Evolutionary conservation across 805 yeast species (phyloP).

Genomic region (Candida hungchunana): DNA sequence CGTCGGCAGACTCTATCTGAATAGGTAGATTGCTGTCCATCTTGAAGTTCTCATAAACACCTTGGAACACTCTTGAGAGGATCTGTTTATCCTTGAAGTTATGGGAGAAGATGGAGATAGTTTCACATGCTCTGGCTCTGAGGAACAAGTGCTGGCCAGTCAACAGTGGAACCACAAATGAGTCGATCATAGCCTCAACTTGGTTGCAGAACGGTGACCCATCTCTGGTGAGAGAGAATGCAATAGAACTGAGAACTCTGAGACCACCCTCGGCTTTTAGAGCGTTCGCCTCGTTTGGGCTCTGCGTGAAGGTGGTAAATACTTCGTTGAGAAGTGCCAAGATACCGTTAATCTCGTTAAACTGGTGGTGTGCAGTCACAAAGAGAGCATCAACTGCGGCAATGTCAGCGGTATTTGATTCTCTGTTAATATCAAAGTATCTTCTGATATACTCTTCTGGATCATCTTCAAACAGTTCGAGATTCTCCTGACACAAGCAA

Average conservation of each 20-base stretch:
- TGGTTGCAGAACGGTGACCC: constrained; percentile 54
- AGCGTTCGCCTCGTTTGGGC: constrained; percentile 37
- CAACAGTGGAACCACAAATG: constrained; percentile 70
- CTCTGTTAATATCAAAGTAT: constrained; percentile 61
- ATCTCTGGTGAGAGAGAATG: constrained; percentile 42
- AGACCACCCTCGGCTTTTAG: constrained; percentile 78
- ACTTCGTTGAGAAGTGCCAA: constrained; percentile 53
- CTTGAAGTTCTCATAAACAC: constrained; percentile 36
- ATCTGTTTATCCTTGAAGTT: constrained; percentile 33
- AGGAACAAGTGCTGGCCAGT: constrained; percentile 59
- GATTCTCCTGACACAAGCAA: constrained; percentile 63
- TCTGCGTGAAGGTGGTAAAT: constrained; percentile 32
- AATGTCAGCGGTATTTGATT: constrained; percentile 63
- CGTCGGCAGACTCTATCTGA: constrained; percentile 82
- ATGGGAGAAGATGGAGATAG: constrained; percentile 38
- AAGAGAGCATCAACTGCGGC: constrained; percentile 76
- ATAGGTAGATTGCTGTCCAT: constrained; percentile 58
- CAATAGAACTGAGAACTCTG: constrained; percentile 70
- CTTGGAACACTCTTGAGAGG: constrained; percentile 37
- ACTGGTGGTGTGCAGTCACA: constrained; percentile 52
- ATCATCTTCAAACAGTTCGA: constrained; percentile 77
- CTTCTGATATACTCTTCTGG: constrained; percentile 85
- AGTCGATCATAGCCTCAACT: constrained; percentile 64
- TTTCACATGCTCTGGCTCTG: constrained; percentile 71
- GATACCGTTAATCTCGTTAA: constrained; percentile 50